Conservation (phyloP, 2,329 filamentous ascomycete species). For the Aureobasidium zeae region DNA sequence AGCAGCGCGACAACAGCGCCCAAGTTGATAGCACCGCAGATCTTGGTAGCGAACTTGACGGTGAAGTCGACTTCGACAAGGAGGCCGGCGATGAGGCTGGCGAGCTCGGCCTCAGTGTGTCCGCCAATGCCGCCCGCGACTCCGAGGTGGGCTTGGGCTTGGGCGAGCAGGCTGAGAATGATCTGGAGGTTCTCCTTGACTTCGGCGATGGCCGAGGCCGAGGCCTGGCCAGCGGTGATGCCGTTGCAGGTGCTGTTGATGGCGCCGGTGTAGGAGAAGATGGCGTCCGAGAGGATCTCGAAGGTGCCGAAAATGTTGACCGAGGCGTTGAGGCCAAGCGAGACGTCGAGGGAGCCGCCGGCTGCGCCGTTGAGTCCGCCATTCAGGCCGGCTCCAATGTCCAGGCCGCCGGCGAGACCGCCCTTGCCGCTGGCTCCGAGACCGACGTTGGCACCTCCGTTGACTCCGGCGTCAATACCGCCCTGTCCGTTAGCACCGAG, state of each 20-base stretch:
- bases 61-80: constrained; percentile 12
- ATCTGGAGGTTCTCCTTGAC: constrained; percentile 14
- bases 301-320: constrained; percentile 10
- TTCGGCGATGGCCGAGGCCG: background rate
- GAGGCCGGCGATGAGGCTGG: constrained; percentile 1
- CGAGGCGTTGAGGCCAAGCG: constrained; percentile 2
- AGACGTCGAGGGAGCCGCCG: constrained; percentile 6
- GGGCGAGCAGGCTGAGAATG: background rate
- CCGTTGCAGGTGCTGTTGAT: constrained; percentile 11
- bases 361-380: background rate
- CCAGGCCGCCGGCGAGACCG: background rate
- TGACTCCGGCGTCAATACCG: background rate
- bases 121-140: background rate
- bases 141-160: constrained; percentile 12
- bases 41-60: constrained; percentile 13
- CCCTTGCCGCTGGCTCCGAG: background rate
- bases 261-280: constrained; percentile 3
- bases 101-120: constrained; percentile 7
- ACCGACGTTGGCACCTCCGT: background rate
- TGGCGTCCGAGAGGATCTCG: constrained; percentile 10
- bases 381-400: background rate
- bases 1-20: background rate
- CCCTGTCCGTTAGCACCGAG: background rate
- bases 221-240: constrained; percentile 1
- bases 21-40: background rate